phyloP scores from a whole-genome alignment of 1,284 basidiomycete genomes.

The Tremellales sp. region DNA sequence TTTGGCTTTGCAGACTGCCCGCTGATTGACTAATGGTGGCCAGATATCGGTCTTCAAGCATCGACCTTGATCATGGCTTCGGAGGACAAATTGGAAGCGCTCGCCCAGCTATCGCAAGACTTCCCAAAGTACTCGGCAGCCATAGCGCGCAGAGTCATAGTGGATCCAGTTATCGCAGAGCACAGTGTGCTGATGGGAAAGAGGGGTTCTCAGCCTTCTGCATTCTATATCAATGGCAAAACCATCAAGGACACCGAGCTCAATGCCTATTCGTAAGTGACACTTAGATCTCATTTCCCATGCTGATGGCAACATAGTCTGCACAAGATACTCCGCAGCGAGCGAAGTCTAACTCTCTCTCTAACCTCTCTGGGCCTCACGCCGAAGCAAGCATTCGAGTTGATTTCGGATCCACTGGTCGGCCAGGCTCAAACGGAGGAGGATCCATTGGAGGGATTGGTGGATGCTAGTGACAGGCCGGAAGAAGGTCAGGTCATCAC shows the following conservation, averaged over 20 bases:
- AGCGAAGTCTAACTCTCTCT: constrained; percentile 62
- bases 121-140: constrained; percentile 78
- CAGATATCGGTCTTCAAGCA: constrained; percentile 69
- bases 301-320: constrained; percentile 52
- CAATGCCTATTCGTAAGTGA: constrained; percentile 61
- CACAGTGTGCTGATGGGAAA: constrained; percentile 58
- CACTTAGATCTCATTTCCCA: neutral
- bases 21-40: constrained; percentile 1
- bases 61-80: constrained; percentile 67
- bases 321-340: constrained; percentile 65
- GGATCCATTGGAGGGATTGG: constrained; percentile 65
- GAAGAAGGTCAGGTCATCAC: constrained; percentile 71
- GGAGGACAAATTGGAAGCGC: constrained; percentile 57
- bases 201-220: constrained; percentile 21
- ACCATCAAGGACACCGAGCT: constrained; percentile 61
- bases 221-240: constrained; percentile 75
- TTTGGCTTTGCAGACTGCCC: neutral
- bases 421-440: constrained; percentile 53
- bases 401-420: constrained; percentile 64
- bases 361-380: constrained; percentile 63
- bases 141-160: constrained; percentile 61
- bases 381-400: constrained; percentile 61
- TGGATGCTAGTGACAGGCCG: constrained; percentile 80
- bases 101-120: constrained; percentile 73
- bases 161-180: constrained; percentile 49